Base-by-base conservation (phyloP, 768 basidiomycete species). In the Boletus eberwhitei region DNA sequence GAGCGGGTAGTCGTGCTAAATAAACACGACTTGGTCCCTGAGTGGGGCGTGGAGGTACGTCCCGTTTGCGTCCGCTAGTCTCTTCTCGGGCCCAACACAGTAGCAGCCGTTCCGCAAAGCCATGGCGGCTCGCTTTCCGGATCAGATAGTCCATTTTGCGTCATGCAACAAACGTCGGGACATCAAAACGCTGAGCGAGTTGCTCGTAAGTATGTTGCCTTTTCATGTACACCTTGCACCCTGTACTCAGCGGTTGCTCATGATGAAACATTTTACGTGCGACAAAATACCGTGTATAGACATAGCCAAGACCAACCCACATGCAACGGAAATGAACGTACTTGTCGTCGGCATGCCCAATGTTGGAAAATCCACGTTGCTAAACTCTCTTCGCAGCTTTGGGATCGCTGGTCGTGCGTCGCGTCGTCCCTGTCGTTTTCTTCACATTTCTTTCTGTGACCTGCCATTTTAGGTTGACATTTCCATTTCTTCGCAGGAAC, bases 261-360 rank as follows among this genome's bases (percentile, higher is more conserved):
- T 24, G 32, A 36, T 39, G 26, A n/a, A 47, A 24, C 40, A 43
- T 13, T 59, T 38, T 16, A 29, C 37, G 29, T 35, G 17, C n/a
- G 22, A 57, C 21, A n/a, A 54, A 53, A 36, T 42, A 34, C 13
- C 24, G 16, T 3, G 31, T 57, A 16, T 46, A 92, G 89, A 82
- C 62, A 79, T 90, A 61, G 87, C 89, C 32, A 83, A 82, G 63
- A 75, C 77, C 39, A 80, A 86, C 66, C 83, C 83, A 48, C 81
- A 90, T 58, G 79, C 83, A 44, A 82, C 85, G 62, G 89, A 89
- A 67, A 74, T 92, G 60, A 93, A 94, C 63, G 87, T 98, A 8
- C 79, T 98, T 3, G 93, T 98, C 22, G 87, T 97, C 54, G 97
- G 97, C 22, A 98, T 99, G 96, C 97, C 97, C 17, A 98, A 98